Percentiles rank a stretch among this genome's conserved stretches.
Evolutionary conservation across 768 basidiomycete genomes (phyloP).

Genomic region (Tricholoma saponaceum): DNA sequence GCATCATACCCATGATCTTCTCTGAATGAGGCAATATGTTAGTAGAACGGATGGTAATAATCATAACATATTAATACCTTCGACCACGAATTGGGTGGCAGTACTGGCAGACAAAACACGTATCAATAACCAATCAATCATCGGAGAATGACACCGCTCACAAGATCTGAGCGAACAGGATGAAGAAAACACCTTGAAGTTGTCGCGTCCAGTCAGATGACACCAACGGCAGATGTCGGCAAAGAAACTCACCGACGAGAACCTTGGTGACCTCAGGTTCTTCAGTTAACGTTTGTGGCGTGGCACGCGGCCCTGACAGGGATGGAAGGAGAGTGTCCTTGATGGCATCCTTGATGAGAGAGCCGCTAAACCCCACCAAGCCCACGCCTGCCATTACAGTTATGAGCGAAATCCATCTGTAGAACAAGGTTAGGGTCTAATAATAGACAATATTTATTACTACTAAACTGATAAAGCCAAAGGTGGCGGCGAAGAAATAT

Average conservation of each 20-base stretch:
- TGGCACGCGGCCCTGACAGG: constrained; percentile 23
- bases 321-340: constrained; percentile 38
- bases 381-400: constrained; percentile 85
- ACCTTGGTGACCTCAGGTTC: constrained; percentile 65
- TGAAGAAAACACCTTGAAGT: constrained; percentile 75
- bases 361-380: constrained; percentile 86
- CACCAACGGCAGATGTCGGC: constrained; percentile 12
- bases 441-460: neutral
- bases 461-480: constrained; percentile 76
- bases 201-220: constrained; percentile 12
- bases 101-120: constrained; percentile 45
- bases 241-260: constrained; percentile 55
- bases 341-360: constrained; percentile 73
- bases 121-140: constrained; percentile 3
- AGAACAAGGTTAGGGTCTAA: constrained; percentile 9
- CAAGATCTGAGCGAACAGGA: constrained; percentile 95
- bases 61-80: constrained; percentile 37
- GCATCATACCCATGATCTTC: constrained; percentile 71
- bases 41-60: constrained; percentile 2
- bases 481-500: constrained; percentile 83
- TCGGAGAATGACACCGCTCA: constrained; percentile 36
- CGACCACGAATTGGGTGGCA: constrained; percentile 89
- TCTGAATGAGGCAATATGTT: constrained; percentile 40
- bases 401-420: constrained; percentile 85
- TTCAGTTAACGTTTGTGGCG: constrained; percentile 43